Conservation (phyloP, 345 rosid genomes). For the Salix koriyanagi region DNA sequence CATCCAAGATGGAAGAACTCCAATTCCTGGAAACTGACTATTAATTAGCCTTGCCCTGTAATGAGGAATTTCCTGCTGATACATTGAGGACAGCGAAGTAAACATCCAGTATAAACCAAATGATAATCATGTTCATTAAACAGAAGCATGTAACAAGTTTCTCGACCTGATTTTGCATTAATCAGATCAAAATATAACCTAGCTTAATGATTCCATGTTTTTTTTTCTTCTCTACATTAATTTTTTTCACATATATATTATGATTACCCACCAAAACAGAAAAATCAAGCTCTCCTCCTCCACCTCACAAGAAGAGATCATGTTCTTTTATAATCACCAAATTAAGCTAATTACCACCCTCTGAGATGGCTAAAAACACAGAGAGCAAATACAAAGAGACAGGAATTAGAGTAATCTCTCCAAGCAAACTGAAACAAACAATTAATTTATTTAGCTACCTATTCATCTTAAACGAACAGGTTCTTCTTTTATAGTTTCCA, state of each 20-base stretch:
- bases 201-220: background rate
- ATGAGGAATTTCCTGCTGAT: background rate
- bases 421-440: background rate
- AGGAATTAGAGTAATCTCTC: background rate
- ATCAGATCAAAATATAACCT: background rate
- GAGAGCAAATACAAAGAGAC: background rate
- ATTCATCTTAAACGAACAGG: slow-evolving; percentile 4
- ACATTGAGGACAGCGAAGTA: background rate
- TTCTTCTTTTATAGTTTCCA: slow-evolving; percentile 26
- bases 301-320: background rate
- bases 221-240: background rate
- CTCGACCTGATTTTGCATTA: background rate
- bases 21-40: background rate
- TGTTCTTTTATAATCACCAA: background rate
- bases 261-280: too few relatives aligned
- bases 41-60: background rate
- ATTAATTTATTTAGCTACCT: background rate
- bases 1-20: background rate
- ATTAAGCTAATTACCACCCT: background rate
- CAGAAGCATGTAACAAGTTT: background rate
- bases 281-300: background rate
- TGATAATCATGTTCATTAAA: background rate
- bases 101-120: background rate
- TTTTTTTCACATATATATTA: background rate
- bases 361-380: background rate